Percentiles rank a stretch among this genome's conserved stretches.
Conservation (phyloP, 73 alveolate species). For the Tetrahymena borealis region DNA sequence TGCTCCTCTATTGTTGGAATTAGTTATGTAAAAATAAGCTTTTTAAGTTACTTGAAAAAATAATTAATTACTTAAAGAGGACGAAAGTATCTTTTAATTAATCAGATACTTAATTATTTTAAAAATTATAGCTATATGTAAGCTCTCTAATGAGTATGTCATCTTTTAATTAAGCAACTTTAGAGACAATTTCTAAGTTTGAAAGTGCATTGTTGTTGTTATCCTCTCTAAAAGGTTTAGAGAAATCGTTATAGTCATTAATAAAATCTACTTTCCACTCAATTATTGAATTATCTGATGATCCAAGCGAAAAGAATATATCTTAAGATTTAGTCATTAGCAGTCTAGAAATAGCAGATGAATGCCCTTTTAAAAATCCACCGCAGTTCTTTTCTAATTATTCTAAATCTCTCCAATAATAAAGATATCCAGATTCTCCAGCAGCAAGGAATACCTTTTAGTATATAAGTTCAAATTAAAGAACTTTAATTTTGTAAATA, state of each 20-base stretch:
- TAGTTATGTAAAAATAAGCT: neutral
- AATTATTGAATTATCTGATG: conserved; percentile 50
- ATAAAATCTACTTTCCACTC: conserved; percentile 60
- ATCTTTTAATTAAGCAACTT: conserved; percentile 9
- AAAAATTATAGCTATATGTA: conserved; percentile 13
- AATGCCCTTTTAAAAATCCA: conserved; percentile 57
- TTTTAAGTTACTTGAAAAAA: neutral
- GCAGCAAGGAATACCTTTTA: conserved; percentile 62
- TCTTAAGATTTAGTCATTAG: conserved; percentile 51
- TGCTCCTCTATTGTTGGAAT: conserved; percentile 10
- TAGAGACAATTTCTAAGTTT: neutral
- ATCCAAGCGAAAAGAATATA: conserved; percentile 53
- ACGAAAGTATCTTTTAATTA: conserved; percentile 35
- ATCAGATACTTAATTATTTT: conserved; percentile 20
- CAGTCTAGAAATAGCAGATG: conserved; percentile 47
- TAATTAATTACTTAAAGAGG: neutral
- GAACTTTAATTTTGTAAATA: too few species aligned
- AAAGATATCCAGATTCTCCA: conserved; percentile 73
- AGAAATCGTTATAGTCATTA: conserved; percentile 36
- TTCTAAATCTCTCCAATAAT: conserved; percentile 57
- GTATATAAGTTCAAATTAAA: too few species aligned
- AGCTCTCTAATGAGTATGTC: conserved; percentile 33
- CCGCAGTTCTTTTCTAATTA: conserved; percentile 62
- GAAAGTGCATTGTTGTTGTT: conserved; percentile 4
- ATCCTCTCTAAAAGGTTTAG: conserved; percentile 35